These are phyloP conservation scores for Beauveria rudraprayagi DNA, from an alignment of 2,329 filamentous ascomycete species.

Conservation along the genomic window DNA sequence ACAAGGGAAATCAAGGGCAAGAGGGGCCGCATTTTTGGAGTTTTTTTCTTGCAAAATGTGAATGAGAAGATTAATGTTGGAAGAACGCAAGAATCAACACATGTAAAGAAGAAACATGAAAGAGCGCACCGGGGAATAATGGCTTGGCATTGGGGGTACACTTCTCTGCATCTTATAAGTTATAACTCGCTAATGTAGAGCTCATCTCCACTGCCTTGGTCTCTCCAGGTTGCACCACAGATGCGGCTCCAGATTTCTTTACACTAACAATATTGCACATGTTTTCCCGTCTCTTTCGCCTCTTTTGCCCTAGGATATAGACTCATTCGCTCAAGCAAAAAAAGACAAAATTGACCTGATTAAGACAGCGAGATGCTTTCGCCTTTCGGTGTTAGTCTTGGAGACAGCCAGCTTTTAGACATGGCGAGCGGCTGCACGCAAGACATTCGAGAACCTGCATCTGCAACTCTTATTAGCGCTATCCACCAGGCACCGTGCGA, in stretches of 20 bases:
- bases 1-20: constrained; percentile 13
- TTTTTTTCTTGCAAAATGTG: not conserved
- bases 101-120: not conserved
- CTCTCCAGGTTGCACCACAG: not conserved
- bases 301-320: not conserved
- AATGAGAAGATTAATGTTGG: not conserved
- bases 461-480: not conserved
- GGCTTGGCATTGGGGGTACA: not conserved
- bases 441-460: not conserved
- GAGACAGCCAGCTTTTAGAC: not conserved
- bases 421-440: not conserved
- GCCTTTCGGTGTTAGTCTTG: not conserved
- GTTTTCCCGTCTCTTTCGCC: not conserved
- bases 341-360: not conserved
- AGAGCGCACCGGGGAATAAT: not conserved
- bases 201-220: not conserved
- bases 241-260: not conserved
- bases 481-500: not conserved
- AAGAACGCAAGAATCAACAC: not conserved
- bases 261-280: not conserved
- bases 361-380: not conserved
- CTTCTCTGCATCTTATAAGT: not conserved
- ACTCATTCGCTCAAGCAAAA: not conserved
- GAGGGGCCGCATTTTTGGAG: not conserved
- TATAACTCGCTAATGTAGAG: too few relatives aligned